Base-by-base conservation (phyloP, 768 basidiomycete species). In the Boletales sp. region DNA sequence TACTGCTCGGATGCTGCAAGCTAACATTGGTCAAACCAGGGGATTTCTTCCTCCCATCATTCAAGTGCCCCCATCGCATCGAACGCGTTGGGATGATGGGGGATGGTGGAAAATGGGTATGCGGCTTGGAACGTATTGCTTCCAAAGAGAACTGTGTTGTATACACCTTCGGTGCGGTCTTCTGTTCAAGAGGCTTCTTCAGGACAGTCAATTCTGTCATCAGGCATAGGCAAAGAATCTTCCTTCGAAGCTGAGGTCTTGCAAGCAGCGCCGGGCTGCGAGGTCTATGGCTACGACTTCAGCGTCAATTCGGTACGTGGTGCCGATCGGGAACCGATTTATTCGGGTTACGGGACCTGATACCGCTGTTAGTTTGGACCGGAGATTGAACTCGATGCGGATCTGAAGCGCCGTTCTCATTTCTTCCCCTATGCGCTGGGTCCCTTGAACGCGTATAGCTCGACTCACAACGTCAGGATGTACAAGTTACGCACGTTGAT, bases 401-500 rank as follows among this genome's bases (percentile, higher is more conserved):
- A 55, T 6, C 54, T 77, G 18, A 61, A 56, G 43, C 43, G 45
- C 12, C 69, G 75, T 19, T 62, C 77, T 2, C 75, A 79, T 54
- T 79, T 80, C 62, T 64, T 64, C 38, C 56, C 75, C 69, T 52
- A 71, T 73, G 48, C 78, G 72, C 61, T 83, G 71, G 69, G 63
- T 62, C 36, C 66, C 61, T 36, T 60, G 40, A 83, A 87, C 56
- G 72, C 66, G 7, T 76, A 78, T 50, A 75, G 71, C 8, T 58
- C 70, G 5, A 57, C 59, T 7, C 80, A 80, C 48, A 52, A 73
- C 10, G 73, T 71, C 13, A 77, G 78, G 52, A 78, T 78, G 72
- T 87, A 80, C 64, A 86, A 83, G 3, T 71, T 88, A 12, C 74
- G 79, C 29, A 76, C 73, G 15, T 65, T 88, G 46, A 83, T 89